Evolutionary conservation across 768 basidiomycete species (phyloP).

Genomic region (Calocera cornea): DNA sequence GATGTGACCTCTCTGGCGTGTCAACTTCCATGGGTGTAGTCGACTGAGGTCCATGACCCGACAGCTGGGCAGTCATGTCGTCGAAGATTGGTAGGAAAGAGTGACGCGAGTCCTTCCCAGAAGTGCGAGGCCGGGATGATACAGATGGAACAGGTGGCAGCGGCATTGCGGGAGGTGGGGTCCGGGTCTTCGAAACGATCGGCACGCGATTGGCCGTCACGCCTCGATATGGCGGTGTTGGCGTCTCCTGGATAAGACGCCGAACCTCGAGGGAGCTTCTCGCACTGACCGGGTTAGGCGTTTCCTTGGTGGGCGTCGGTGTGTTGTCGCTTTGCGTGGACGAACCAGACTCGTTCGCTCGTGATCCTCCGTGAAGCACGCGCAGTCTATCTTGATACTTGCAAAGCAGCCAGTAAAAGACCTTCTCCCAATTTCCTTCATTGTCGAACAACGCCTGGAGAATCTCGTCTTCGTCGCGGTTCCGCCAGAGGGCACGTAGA

Average conservation of each 20-base stretch:
- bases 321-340: background rate
- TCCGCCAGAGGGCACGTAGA: conserved; percentile 71
- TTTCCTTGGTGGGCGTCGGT: background rate
- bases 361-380: background rate
- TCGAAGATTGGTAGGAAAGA: background rate
- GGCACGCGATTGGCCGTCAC: background rate
- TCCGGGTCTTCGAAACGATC: background rate
- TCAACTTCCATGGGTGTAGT: background rate
- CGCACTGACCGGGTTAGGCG: background rate
- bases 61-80: background rate
- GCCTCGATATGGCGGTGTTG: background rate
- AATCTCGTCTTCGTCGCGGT: conserved; percentile 14
- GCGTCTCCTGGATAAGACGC: background rate
- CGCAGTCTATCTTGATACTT: conserved; percentile 50
- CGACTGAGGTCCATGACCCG: background rate
- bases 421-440: conserved; percentile 63
- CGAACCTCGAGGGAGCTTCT: background rate
- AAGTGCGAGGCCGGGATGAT: background rate
- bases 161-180: background rate
- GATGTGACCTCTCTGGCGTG: background rate
- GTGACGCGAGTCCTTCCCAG: background rate
- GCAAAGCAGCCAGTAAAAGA: conserved; percentile 73
- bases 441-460: conserved; percentile 22
- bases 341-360: background rate
- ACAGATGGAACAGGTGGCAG: background rate